These are phyloP conservation scores for Aspergillus ochraceoroseus DNA, from an alignment of 2,329 filamentous ascomycete species.

Conservation along the genomic window DNA sequence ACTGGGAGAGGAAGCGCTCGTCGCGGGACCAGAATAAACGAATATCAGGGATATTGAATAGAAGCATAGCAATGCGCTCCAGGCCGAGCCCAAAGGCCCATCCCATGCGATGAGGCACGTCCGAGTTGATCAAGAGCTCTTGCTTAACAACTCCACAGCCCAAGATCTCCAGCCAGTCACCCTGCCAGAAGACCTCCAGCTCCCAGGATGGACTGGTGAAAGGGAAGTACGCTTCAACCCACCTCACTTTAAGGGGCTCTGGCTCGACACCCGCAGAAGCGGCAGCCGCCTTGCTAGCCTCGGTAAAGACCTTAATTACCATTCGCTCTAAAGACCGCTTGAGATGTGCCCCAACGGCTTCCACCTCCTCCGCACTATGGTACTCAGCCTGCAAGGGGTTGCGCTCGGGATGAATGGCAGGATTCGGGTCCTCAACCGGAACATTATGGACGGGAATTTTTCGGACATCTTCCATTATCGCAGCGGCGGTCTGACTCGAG, in stretches of 20 bases:
- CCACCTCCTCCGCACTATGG: slow-evolving; percentile 70
- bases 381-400: slow-evolving; percentile 75
- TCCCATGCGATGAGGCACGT: slow-evolving; percentile 67
- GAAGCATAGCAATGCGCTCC: slow-evolving; percentile 93
- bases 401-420: slow-evolving; percentile 66
- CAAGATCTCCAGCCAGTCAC: slow-evolving; percentile 91
- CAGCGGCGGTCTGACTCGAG: slow-evolving; percentile 47
- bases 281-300: slow-evolving; percentile 63
- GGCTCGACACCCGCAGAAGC: slow-evolving; percentile 53
- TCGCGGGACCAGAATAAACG: slow-evolving; percentile 93
- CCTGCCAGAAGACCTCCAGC: slow-evolving; percentile 89
- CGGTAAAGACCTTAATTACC: slow-evolving; percentile 81
- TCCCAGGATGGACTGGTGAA: slow-evolving; percentile 97
- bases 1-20: slow-evolving; percentile 78
- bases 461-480: slow-evolving; percentile 66
- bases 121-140: slow-evolving; percentile 70
- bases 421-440: slow-evolving; percentile 76
- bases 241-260: slow-evolving; percentile 78
- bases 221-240: slow-evolving; percentile 96
- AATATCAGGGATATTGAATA: slow-evolving; percentile 95
- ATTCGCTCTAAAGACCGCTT: slow-evolving; percentile 86
- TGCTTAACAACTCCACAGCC: slow-evolving; percentile 91
- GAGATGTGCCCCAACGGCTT: slow-evolving; percentile 76
- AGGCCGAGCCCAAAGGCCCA: slow-evolving; percentile 96
- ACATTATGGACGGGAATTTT: slow-evolving; percentile 68